Percentiles rank a stretch among this genome's conserved stretches.
Conservation (phyloP, 805 yeast species). For the Metschnikowia matae region DNA sequence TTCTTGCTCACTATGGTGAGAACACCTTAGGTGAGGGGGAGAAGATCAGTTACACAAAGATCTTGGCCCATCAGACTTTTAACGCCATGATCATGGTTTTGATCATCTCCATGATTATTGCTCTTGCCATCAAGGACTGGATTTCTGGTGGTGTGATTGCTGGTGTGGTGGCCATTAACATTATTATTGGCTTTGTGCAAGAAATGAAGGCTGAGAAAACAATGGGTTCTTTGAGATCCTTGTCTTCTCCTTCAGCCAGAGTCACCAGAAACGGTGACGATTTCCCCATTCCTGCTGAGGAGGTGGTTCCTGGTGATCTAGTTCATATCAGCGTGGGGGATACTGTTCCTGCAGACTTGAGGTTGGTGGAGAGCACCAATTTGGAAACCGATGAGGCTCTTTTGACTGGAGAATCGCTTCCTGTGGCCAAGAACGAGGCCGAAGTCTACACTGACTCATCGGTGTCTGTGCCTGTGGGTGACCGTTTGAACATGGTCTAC, state of each 20-base stretch:
- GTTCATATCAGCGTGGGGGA: constrained; percentile 65
- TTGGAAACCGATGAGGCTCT: constrained; percentile 70
- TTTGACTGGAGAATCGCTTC: constrained; percentile 63
- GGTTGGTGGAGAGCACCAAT: constrained; percentile 54
- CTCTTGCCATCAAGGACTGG: constrained; percentile 73
- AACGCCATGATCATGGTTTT: constrained; percentile 78
- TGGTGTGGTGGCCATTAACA: constrained; percentile 60
- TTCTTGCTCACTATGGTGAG: constrained; percentile 42
- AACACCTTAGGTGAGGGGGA: constrained; percentile 60
- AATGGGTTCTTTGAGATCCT: constrained; percentile 65
- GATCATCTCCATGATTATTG: constrained; percentile 63
- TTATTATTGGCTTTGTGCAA: constrained; percentile 64
- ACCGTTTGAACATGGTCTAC: constrained; percentile 66
- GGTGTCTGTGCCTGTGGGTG: constrained; percentile 58
- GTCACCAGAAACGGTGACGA: constrained; percentile 60
- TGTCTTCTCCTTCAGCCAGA: constrained; percentile 67
- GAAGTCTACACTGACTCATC: constrained; percentile 33
- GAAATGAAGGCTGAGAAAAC: constrained; percentile 75
- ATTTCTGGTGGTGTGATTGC: constrained; percentile 80
- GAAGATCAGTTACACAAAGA: constrained; percentile 49
- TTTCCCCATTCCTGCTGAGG: constrained; percentile 53
- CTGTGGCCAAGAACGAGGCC: constrained; percentile 51
- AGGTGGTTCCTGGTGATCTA: constrained; percentile 72
- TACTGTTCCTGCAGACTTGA: constrained; percentile 70
- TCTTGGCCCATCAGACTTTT: constrained; percentile 62